Evolutionary conservation across 2,329 filamentous ascomycete species (phyloP).

Genomic region (Cryphonectria parasitica): DNA sequence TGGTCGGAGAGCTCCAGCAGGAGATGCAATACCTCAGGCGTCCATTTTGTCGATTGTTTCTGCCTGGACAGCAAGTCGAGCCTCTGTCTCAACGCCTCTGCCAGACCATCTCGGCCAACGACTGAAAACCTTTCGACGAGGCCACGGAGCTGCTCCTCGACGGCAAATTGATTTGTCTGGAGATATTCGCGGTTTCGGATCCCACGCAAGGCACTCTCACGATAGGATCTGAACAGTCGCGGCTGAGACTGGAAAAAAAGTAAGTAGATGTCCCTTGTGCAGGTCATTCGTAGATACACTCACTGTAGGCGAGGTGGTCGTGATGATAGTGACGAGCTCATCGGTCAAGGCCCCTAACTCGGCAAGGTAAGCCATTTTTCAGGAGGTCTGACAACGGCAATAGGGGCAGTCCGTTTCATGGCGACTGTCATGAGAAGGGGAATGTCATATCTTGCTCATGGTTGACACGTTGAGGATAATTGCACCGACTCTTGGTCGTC

Average conservation of each 20-base stretch:
- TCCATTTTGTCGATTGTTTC: constrained; percentile 60
- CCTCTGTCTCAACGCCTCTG: constrained; percentile 64
- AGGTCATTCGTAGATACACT: constrained; percentile 27
- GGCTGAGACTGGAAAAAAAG: constrained; percentile 36
- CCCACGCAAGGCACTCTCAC: constrained; percentile 54
- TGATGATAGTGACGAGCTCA: constrained; percentile 69
- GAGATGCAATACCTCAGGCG: constrained; percentile 78
- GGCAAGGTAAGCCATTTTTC: constrained; percentile 71
- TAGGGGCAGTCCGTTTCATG: background rate
- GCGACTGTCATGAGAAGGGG: background rate
- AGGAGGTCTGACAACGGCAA: constrained; percentile 8
- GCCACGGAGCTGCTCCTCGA: constrained; percentile 66
- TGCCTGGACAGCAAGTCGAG: constrained; percentile 33
- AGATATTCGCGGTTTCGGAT: constrained; percentile 61
- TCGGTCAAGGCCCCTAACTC: constrained; percentile 67
- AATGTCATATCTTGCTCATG: background rate
- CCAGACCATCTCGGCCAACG: constrained; percentile 76
- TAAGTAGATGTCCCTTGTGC: constrained; percentile 12
- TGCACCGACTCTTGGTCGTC: background rate
- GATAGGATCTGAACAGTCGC: constrained; percentile 47
- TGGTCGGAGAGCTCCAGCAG: constrained; percentile 81
- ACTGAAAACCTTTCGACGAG: constrained; percentile 87
- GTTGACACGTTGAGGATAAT: too few relatives aligned
- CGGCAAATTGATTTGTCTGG: constrained; percentile 77
- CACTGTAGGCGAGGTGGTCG: constrained; percentile 59